Conservation (phyloP, 108 stramenopile genomes). For the Pseudonitzschia delicatissima region DNA sequence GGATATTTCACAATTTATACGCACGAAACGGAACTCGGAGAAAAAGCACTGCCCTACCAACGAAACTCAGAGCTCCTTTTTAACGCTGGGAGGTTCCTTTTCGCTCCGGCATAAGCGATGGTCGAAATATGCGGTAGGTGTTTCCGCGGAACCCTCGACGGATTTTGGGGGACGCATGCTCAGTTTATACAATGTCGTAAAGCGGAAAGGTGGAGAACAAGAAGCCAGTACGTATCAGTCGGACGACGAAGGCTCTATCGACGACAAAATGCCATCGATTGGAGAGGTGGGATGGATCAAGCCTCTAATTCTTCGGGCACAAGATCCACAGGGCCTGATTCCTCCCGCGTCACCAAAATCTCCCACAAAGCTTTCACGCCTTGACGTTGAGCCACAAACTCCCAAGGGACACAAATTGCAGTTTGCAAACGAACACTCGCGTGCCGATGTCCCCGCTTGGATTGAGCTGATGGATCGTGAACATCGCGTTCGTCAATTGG, state of each 20-base stretch:
- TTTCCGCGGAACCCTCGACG: slow-evolving; percentile 57
- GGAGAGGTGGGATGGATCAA: slow-evolving; percentile 42
- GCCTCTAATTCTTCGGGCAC: slow-evolving; percentile 31
- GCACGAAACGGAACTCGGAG: slow-evolving; percentile 26
- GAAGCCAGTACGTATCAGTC: slow-evolving; percentile 45
- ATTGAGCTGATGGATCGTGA: slow-evolving; percentile 84
- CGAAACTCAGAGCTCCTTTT: slow-evolving; percentile 39
- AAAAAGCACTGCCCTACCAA: slow-evolving; percentile 8
- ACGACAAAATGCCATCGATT: slow-evolving; percentile 32
- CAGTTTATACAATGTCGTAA: slow-evolving; percentile 51
- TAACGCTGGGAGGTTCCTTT: slow-evolving; percentile 72
- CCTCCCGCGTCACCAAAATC: neutral
- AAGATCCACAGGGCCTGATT: slow-evolving; percentile 4
- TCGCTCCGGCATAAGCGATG: slow-evolving; percentile 65
- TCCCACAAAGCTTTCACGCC: neutral
- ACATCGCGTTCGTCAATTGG: slow-evolving; percentile 57
- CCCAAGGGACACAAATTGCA: slow-evolving; percentile 7
- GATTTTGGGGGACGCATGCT: slow-evolving; percentile 87
- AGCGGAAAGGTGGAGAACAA: neutral
- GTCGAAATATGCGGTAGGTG: slow-evolving; percentile 79
- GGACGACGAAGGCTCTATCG: slow-evolving; percentile 46
- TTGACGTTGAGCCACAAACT: slow-evolving; percentile 13
- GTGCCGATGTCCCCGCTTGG: slow-evolving; percentile 80
- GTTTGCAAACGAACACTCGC: slow-evolving; percentile 40
- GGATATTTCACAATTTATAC: slow-evolving; percentile 61